Base-by-base conservation (phyloP, 257 asterid genomes). In the Coffea eugenioides region DNA sequence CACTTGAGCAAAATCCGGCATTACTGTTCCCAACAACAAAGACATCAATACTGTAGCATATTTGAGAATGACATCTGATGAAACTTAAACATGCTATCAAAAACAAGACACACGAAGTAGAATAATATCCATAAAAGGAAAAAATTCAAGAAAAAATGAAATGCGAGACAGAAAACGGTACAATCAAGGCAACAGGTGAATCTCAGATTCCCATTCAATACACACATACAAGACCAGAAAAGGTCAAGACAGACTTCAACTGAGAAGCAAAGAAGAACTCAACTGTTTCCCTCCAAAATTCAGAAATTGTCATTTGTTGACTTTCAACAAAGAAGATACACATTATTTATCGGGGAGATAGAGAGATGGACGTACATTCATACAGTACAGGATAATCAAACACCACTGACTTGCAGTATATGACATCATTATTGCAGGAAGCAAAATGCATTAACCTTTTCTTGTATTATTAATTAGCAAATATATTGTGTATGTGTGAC, bases 1-100 rank as follows among this genome's bases (percentile, higher is more conserved):
- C 69, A 95, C 97, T 86, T 90, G 89, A 81, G 95, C 84, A 81
- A 95, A 95, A 84, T 95, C 97, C 14, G 98, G 98, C 82, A 81
- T 82, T 31, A 79, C 98, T 93, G 91, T 88, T 83, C n/a, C 39
- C 72, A 68, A 68, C 48, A 46, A 21, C 25, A 48, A 71, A 57
- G 18, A 36, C 16, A 41, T 12, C 7, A 20, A 27, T 3, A 51
- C 1, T 14, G 70, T 6, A 23, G 31, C 20, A 54, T 23, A 69
- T 18, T 4, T 1, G 34, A 78, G 49, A 34, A 54, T 27, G 76
- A 45, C 43, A 11, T 56, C 18, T 41, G 5, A 27, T 5, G 20
- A 61, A 66, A 41, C 73, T 59, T 27, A 20, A 20, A 27, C 12
- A 71, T 61, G 67, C 36, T 27, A 45, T n/a, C 4, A 14, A 61